phyloP scores from a whole-genome alignment of 192 early-diverging fungal species.

The Gigaspora rosea region DNA sequence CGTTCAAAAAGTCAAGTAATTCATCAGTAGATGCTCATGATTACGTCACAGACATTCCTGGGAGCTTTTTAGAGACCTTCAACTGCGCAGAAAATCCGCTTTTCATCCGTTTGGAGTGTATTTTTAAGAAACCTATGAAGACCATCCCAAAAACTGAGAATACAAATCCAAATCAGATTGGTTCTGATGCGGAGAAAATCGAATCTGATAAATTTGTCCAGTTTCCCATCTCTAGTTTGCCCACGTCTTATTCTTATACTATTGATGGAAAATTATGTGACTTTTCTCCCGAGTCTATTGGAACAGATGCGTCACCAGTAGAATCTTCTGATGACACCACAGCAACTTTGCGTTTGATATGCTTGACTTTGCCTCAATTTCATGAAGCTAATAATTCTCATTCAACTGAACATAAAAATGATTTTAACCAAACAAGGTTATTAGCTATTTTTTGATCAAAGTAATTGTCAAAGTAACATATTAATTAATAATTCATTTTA shows the following conservation, averaged over 20 bases:
- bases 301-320: slow-evolving; percentile 61
- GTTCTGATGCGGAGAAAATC: background rate
- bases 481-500: background rate
- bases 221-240: slow-evolving; percentile 61
- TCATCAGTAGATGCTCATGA: slow-evolving; percentile 41
- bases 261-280: slow-evolving; percentile 40
- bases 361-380: slow-evolving; percentile 61
- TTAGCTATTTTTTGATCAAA: background rate
- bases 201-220: slow-evolving; percentile 20
- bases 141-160: slow-evolving; percentile 42
- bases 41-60: slow-evolving; percentile 40
- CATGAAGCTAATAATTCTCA: slow-evolving; percentile 13
- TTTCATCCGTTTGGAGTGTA: slow-evolving; percentile 69
- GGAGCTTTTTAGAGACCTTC: slow-evolving; percentile 46
- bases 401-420: slow-evolving; percentile 29
- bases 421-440: background rate
- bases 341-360: slow-evolving; percentile 65
- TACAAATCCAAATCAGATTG: slow-evolving; percentile 18
- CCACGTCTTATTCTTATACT: slow-evolving; percentile 56
- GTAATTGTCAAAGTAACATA: too few species aligned
- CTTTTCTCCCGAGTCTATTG: slow-evolving; percentile 63
- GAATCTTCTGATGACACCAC: slow-evolving; percentile 68
- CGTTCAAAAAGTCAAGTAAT: slow-evolving; percentile 42
- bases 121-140: slow-evolving; percentile 54
- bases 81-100: slow-evolving; percentile 70